Conservation (phyloP, 495 filamentous ascomycete genomes). For the Cryomyces minteri region DNA sequence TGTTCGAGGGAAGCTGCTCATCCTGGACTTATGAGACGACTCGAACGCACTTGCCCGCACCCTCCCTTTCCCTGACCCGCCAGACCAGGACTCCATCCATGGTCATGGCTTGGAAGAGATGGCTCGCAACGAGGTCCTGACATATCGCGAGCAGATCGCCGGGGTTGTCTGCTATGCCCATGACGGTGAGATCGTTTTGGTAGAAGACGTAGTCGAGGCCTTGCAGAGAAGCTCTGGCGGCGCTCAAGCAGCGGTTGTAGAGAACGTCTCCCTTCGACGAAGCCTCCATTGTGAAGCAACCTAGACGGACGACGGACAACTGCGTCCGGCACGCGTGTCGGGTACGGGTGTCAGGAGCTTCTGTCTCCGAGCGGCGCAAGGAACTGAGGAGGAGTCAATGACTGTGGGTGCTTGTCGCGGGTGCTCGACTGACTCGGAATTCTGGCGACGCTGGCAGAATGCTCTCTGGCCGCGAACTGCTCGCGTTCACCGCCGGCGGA, state of each 20-base stretch:
- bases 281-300: no score
- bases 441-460: no score
- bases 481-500: no score
- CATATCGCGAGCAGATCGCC: slow-evolving; percentile 3
- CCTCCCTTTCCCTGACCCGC: slow-evolving; percentile 7
- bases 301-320: no score
- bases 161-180: slow-evolving; percentile 9
- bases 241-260: slow-evolving; percentile 3
- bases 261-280: not conserved
- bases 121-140: slow-evolving; percentile 5
- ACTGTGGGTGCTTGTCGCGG: no score
- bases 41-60: slow-evolving; percentile 9
- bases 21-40: not conserved
- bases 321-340: no score
- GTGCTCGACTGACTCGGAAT: no score
- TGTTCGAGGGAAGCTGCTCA: not conserved
- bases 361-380: no score
- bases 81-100: slow-evolving; percentile 10
- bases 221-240: slow-evolving; percentile 1
- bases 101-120: slow-evolving; percentile 10
- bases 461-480: no score
- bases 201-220: slow-evolving; percentile 11
- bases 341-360: no score
- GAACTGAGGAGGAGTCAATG: no score
- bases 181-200: slow-evolving; percentile 13